Conservation (phyloP, 768 basidiomycete species). For the Lactifluus hygrophoroides region DNA sequence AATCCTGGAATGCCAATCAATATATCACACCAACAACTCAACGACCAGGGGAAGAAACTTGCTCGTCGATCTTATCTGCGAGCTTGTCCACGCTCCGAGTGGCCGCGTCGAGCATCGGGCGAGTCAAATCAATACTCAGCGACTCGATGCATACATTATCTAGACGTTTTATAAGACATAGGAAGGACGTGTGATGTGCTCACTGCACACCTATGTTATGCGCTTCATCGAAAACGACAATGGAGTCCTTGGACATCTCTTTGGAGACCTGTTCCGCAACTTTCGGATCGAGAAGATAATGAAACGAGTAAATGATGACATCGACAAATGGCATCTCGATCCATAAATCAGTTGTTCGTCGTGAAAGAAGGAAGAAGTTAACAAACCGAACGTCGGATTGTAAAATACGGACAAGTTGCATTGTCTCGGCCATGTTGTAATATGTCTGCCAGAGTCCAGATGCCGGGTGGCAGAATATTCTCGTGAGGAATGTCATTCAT, state of each 20-base stretch:
- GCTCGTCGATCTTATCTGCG: conserved; percentile 93
- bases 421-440: conserved; percentile 82
- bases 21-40: background rate
- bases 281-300: conserved; percentile 97
- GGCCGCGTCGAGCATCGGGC: conserved; percentile 96
- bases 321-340: conserved; percentile 88
- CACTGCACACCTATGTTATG: conserved; percentile 83
- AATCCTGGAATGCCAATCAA: conserved; percentile 45
- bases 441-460: conserved; percentile 92
- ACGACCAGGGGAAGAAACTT: conserved; percentile 25
- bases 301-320: conserved; percentile 97
- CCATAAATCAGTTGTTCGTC: background rate
- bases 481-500: conserved; percentile 77
- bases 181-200: background rate
- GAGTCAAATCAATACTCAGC: conserved; percentile 90
- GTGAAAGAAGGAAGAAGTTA: conserved; percentile 17
- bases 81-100: conserved; percentile 79
- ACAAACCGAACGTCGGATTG: conserved; percentile 85
- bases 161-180: conserved; percentile 23
- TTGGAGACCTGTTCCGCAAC: conserved; percentile 99
- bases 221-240: conserved; percentile 98
- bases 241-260: conserved; percentile 94
- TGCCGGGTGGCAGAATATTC: conserved; percentile 70
- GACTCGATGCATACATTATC: conserved; percentile 99
- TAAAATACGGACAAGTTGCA: conserved; percentile 89